phyloP scores from a whole-genome alignment of 225 moss, liverwort and hornwort species.

The Polytrichum commune region DNA sequence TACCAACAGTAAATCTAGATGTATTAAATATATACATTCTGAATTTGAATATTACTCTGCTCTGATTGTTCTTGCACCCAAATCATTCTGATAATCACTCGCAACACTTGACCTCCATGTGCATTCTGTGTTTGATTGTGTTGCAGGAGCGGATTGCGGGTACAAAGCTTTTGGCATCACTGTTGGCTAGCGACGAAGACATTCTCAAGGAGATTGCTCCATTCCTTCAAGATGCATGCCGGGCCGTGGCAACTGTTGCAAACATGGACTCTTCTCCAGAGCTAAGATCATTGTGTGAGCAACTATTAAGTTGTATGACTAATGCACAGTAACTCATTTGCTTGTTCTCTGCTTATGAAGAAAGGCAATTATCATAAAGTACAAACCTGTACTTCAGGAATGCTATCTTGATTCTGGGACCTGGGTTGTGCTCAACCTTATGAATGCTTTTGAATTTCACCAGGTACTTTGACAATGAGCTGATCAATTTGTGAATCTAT shows the following conservation, averaged over 20 bases:
- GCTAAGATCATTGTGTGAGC: conserved; percentile 75
- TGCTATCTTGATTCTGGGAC: no score
- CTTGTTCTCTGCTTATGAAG: no score
- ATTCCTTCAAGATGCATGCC: conserved; percentile 57
- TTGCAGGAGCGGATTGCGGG: conserved; percentile 70
- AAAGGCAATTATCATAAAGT: no score
- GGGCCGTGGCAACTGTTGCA: conserved; percentile 64
- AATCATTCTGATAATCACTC: no score
- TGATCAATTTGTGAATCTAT: no score
- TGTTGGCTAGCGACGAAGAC: conserved; percentile 77
- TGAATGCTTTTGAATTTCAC: no score
- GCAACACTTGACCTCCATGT: neutral
- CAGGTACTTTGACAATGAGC: no score
- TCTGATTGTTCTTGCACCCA: neutral
- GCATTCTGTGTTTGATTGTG: neutral
- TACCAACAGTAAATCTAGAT: neutral
- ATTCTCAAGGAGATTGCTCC: conserved; percentile 75
- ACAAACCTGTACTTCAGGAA: no score
- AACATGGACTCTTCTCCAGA: conserved; percentile 79
- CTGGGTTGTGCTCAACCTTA: no score
- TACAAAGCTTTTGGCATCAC: conserved; percentile 77
- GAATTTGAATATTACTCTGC: no score
- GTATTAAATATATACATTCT: no score
- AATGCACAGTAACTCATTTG: neutral
- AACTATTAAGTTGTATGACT: conserved; percentile 75